Evolutionary conservation across 495 filamentous ascomycete genomes (phyloP).

Genomic region (Aspergillus hancockii): DNA sequence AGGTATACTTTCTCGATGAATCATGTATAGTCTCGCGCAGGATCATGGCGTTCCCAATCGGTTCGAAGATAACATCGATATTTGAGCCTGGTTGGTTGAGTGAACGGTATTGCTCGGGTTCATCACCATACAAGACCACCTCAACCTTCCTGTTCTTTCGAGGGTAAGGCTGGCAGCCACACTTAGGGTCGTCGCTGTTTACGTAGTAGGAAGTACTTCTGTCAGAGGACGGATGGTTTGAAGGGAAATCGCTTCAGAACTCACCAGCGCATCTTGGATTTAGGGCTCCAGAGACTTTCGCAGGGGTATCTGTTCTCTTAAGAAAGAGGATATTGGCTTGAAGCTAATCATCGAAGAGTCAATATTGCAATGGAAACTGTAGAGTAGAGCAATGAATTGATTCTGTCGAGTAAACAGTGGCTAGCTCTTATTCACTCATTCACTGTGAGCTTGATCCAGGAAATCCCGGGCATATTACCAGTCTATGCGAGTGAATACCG

Average conservation of each 20-base stretch:
- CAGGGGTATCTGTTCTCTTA: neutral
- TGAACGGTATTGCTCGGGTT: constrained; percentile 16
- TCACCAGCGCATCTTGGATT: constrained; percentile 15
- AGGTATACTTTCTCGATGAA: constrained; percentile 11
- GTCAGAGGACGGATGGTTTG: constrained; percentile 6
- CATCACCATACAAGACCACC: constrained; percentile 17
- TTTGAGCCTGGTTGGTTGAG: constrained; percentile 21
- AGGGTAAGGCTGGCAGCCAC: constrained; percentile 20
- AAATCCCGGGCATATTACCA: constrained; percentile 12
- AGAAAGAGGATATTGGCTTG: neutral
- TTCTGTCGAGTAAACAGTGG: constrained; percentile 3
- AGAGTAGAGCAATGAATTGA: neutral
- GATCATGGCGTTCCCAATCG: constrained; percentile 21
- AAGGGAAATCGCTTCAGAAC: neutral
- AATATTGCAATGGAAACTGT: neutral
- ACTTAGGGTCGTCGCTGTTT: constrained; percentile 22
- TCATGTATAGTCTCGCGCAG: constrained; percentile 26
- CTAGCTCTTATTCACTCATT: constrained; percentile 6
- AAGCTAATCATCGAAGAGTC: neutral
- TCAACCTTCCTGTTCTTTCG: constrained; percentile 16
- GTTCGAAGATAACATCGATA: constrained; percentile 32
- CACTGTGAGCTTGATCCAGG: neutral
- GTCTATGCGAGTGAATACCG: constrained; percentile 5
- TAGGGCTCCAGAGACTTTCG: neutral
- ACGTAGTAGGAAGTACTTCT: neutral